Evolutionary conservation across 2,329 filamentous ascomycete genomes (phyloP).

Genomic region (Fusarium sp.): DNA sequence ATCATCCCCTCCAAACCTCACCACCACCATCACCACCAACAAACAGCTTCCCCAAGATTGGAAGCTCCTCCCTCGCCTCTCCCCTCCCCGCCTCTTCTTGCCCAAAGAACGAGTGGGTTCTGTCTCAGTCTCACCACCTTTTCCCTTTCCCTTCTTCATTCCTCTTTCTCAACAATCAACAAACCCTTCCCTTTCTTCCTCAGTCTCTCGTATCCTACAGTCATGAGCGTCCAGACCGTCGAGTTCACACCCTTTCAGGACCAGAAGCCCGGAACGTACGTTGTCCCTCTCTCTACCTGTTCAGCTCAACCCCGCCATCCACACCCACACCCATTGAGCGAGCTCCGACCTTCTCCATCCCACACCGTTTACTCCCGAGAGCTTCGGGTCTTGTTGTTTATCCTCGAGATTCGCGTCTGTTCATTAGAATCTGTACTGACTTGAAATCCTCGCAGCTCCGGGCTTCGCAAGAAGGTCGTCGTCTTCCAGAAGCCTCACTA

Average conservation of each 20-base stretch:
- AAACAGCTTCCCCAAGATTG: conserved; percentile 40
- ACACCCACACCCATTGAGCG: conserved; percentile 1
- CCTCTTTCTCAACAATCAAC: conserved; percentile 32
- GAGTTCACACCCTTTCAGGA: conserved; percentile 87
- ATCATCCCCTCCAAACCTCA: conserved; percentile 40
- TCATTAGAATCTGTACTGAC: conserved; percentile 19
- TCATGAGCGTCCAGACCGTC: conserved; percentile 81
- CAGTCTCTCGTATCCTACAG: conserved; percentile 36
- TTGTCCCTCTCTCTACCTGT: conserved; percentile 47
- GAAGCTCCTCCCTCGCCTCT: conserved; percentile 30
- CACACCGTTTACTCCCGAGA: conserved; percentile 10
- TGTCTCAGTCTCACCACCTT: conserved; percentile 23
- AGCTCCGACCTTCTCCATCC: conserved; percentile 6
- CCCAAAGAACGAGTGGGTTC: conserved; percentile 12
- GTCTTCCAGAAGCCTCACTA: conserved; percentile 97
- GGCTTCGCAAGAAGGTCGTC: conserved; percentile 98
- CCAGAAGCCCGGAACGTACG: conserved; percentile 99
- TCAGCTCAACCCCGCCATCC: background rate
- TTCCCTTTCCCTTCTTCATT: conserved; percentile 12
- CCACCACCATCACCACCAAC: conserved; percentile 34
- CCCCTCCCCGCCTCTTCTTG: conserved; percentile 14
- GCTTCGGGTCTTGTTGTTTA: background rate
- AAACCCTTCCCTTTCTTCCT: conserved; percentile 10
- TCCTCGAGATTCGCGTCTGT: background rate
- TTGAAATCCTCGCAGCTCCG: conserved; percentile 71